These are phyloP conservation scores for Mariannaea sp. DNA, from an alignment of 2,329 filamentous ascomycete genomes.

Conservation along the genomic window DNA sequence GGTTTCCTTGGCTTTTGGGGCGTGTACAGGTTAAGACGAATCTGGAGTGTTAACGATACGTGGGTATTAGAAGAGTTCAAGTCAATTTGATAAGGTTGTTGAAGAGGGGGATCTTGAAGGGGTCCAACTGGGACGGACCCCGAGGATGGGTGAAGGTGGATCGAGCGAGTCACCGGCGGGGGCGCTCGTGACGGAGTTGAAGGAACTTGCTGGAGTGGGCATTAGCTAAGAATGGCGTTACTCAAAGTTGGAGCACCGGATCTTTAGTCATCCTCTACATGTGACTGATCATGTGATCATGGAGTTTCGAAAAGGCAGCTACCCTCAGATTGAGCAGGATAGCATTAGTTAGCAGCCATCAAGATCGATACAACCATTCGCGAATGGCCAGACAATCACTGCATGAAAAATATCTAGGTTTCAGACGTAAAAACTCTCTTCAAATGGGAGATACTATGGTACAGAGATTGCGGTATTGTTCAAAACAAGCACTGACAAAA, in stretches of 20 bases:
- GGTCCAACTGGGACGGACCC: constrained; percentile 45
- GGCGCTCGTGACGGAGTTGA: constrained; percentile 43
- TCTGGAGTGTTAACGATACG: neutral
- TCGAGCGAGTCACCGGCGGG: constrained; percentile 45
- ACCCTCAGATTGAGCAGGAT: neutral
- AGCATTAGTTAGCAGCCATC: too few species aligned
- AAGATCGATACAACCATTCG: neutral
- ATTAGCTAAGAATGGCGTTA: constrained; percentile 27
- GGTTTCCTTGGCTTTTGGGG: neutral
- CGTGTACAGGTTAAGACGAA: neutral
- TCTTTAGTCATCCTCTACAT: constrained; percentile 33
- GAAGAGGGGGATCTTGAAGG: constrained; percentile 32
- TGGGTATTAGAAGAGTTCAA: constrained; percentile 15
- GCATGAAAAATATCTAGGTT: constrained; percentile 3
- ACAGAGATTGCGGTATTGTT: constrained; percentile 36
- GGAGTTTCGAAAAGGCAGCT: neutral
- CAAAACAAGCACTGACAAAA: constrained; percentile 31
- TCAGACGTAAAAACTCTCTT: constrained; percentile 23
- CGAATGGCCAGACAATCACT: neutral
- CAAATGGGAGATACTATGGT: constrained; percentile 27
- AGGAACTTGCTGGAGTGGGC: constrained; percentile 15
- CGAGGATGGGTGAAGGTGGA: constrained; percentile 40
- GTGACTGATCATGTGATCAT: constrained; percentile 15
- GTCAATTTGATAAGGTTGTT: constrained; percentile 19
- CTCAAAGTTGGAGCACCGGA: neutral